Base-by-base conservation (phyloP, 176 grass and related monocot species). In the Cenchrus americanus region DNA sequence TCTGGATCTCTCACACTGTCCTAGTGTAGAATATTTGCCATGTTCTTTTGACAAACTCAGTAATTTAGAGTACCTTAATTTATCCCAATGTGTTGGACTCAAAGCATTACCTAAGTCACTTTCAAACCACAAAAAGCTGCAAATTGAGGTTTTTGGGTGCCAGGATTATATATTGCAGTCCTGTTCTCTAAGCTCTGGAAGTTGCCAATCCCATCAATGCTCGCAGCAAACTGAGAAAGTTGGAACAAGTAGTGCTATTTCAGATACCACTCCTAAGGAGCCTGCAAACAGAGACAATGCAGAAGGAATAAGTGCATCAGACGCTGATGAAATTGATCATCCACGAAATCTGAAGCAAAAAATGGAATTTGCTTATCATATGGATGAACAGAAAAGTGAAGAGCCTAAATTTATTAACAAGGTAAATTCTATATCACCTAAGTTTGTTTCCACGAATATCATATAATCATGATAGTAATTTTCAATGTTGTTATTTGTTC, bases 1-100 rank as follows among this genome's bases (percentile, higher is more conserved):
- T 67, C 59, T 89, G 51, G 74, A 89, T 67, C 76, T 89, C 27
- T 89, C 87, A 42, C 78, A 88, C 68, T 88, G 86, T 67, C 41
- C 8, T 41, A 84, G 59, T n/a, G 75, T 88, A 58, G 59, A 84
- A 66, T 73, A 59, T 88, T 66, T 84, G 22, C 86, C 86, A 57
- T 18, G 50, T 22, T 69, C 37, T 69, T 85, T 69, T 77, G 73
- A 60, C 7, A 77, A 30, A 47, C 76, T 84, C 77, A 69, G 10
- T 77, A 86, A 22, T 80, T 80, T 86, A 61, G 58, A 80, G 9
- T 72, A 19, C 64, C 68, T 84, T 27, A 34, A 77, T 76, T 57
- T 84, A 41, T 67, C 62, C 2, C 49, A 66, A 44, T 84, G 82
- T 84, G 57, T 49, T 62, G 80, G 54, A 82, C 68, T 73, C 41